A percentile compares a stretch with the other conserved stretches of the same genome.
These are phyloP conservation scores for Phytophthora pinifolia DNA, from an alignment of 352 stramenopile species.

Conservation along the genomic window DNA sequence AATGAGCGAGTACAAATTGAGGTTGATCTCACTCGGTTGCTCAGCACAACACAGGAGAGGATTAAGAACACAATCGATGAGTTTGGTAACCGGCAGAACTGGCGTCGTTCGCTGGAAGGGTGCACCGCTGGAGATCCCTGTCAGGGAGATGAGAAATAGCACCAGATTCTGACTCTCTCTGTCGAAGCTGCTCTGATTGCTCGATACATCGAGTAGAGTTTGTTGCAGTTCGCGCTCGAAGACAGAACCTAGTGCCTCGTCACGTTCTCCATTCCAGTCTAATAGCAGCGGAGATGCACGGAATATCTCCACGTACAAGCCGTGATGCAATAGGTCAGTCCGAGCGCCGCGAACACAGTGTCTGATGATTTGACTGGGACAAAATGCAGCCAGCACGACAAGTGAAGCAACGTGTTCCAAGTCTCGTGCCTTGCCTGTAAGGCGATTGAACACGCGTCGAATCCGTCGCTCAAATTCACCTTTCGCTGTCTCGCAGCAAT, in stretches of 20 bases:
- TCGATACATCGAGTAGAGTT: conserved; percentile 23
- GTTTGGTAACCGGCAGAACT: conserved; percentile 12
- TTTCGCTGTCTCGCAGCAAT: conserved; percentile 4
- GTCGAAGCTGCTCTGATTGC: conserved; percentile 24
- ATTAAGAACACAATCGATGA: conserved; percentile 18
- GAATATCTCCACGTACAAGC: conserved; percentile 29
- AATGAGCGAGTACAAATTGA: conserved; percentile 21
- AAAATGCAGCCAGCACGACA: conserved; percentile 30
- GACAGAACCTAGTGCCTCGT: background rate
- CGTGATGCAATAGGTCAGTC: conserved; percentile 20
- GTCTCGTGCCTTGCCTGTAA: conserved; percentile 24
- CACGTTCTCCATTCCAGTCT: conserved; percentile 22
- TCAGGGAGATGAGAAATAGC: conserved; percentile 28
- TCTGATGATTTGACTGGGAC: conserved; percentile 27
- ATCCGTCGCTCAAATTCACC: conserved; percentile 23
- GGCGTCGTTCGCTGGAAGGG: background rate
- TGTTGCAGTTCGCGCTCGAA: conserved; percentile 31
- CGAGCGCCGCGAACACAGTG: conserved; percentile 28
- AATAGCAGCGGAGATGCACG: conserved; percentile 31
- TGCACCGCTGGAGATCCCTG: conserved; percentile 3
- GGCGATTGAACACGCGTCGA: conserved; percentile 34
- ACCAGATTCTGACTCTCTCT: conserved; percentile 28
- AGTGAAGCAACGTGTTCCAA: conserved; percentile 19
- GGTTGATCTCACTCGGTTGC: conserved; percentile 1
- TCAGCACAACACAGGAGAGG: conserved; percentile 10